A percentile compares a stretch with the other conserved stretches of the same genome.
These are phyloP conservation scores for Sindora glabra DNA, from an alignment of 306 rosid genomes.

Conservation along the genomic window DNA sequence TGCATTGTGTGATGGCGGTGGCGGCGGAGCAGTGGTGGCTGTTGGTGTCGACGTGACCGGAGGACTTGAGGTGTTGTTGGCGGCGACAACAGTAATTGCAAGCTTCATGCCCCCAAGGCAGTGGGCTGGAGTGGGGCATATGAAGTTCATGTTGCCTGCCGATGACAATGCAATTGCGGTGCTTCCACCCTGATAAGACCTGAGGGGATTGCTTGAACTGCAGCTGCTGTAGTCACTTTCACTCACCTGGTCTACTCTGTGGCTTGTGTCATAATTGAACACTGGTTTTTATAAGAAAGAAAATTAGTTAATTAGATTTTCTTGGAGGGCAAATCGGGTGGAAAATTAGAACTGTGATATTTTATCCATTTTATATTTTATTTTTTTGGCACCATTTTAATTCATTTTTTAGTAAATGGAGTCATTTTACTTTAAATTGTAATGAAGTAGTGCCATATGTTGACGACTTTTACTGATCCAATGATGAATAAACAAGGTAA, in stretches of 20 bases:
- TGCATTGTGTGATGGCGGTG: conserved; percentile 24
- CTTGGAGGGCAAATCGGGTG: too few species aligned
- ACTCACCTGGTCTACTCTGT: conserved; percentile 33
- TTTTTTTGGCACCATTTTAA: too few species aligned
- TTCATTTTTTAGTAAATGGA: too few species aligned
- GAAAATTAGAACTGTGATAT: too few species aligned
- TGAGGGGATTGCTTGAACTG: conserved; percentile 20
- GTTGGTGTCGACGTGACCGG: conserved; percentile 17
- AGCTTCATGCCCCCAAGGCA: conserved; percentile 59
- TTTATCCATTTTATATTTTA: too few species aligned
- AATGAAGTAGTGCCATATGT: too few species aligned
- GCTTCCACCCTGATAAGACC: conserved; percentile 12
- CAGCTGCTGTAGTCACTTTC: conserved; percentile 27
- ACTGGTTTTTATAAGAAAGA: conserved; percentile 22
- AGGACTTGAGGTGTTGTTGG: conserved; percentile 21
- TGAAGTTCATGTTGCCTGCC: conserved; percentile 36
- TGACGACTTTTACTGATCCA: too few species aligned
- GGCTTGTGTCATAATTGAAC: conserved; percentile 38
- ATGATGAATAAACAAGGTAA: too few species aligned
- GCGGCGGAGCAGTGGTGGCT: conserved; percentile 13
- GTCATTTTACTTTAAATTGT: too few species aligned
- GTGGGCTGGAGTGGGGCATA: conserved; percentile 45
- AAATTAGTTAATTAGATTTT: background rate
- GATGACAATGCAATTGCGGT: conserved; percentile 20
- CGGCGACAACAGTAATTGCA: conserved; percentile 30